Conservation (phyloP, 1,284 basidiomycete genomes). For the Cystobasidium slooffiae region DNA sequence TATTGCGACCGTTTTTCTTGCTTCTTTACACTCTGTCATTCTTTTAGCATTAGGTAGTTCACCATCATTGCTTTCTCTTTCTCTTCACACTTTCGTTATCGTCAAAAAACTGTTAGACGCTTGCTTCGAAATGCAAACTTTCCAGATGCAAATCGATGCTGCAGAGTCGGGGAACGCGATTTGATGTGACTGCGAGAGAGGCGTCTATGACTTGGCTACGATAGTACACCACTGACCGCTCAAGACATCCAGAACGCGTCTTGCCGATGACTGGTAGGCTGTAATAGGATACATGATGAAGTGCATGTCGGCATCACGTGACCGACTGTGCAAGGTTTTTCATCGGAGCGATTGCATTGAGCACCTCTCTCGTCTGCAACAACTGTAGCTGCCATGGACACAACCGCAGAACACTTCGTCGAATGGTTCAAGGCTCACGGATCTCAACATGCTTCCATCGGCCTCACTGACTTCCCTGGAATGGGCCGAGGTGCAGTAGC, state of each 20-base stretch:
- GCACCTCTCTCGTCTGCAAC: not conserved
- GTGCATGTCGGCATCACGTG: not conserved
- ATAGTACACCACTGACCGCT: too few species aligned
- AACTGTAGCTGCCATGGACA: slow-evolving; percentile 5
- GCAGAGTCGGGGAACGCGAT: too few species aligned
- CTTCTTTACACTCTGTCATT: not conserved
- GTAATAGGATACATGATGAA: too few species aligned
- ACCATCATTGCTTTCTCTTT: not conserved
- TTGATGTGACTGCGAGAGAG: too few species aligned
- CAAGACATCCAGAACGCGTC: too few species aligned
- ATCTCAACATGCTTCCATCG: slow-evolving; percentile 57
- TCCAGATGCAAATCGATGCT: too few species aligned
- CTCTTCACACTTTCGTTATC: not conserved
- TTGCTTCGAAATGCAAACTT: too few species aligned
- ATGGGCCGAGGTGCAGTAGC: slow-evolving; percentile 75
- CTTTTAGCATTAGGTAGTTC: not conserved
- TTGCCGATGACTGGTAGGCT: too few species aligned
- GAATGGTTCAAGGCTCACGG: slow-evolving; percentile 57
- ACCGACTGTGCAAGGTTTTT: not conserved
- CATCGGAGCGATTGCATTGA: not conserved
- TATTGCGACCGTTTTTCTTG: not conserved
- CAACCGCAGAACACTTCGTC: slow-evolving; percentile 51
- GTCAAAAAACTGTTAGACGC: too few species aligned
- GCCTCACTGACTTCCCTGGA: slow-evolving; percentile 62
- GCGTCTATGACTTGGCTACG: too few species aligned